Evolutionary conservation across 495 filamentous ascomycete genomes (phyloP).

Genomic region (Xylona heveae): DNA sequence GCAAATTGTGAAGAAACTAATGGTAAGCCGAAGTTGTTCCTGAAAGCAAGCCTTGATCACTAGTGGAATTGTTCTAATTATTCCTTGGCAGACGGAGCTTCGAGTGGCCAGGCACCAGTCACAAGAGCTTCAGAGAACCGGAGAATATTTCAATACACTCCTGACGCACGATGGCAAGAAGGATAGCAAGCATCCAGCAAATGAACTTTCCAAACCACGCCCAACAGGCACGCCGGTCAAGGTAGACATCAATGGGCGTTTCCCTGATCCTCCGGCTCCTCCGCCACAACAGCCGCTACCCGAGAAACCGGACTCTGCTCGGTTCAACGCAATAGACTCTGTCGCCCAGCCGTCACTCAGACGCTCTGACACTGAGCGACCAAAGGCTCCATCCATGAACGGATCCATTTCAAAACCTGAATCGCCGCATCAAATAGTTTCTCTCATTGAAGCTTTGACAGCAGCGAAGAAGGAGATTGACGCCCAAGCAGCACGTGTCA

Average conservation of each 20-base stretch:
- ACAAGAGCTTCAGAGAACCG: slow-evolving; percentile 60
- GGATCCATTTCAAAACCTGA: no score
- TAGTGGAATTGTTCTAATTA: no score
- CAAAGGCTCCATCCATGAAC: slow-evolving; percentile 30
- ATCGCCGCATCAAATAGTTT: slow-evolving; percentile 53
- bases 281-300: slow-evolving; percentile 81
- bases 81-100: slow-evolving; percentile 81
- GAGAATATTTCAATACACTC: slow-evolving; percentile 57
- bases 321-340: slow-evolving; percentile 21
- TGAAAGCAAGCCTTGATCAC: no score
- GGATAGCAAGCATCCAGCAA: slow-evolving; percentile 17
- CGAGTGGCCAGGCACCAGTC: slow-evolving; percentile 71
- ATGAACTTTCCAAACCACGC: background rate
- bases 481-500: slow-evolving; percentile 51
- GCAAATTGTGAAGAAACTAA: slow-evolving; percentile 81
- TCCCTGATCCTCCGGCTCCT: slow-evolving; percentile 77
- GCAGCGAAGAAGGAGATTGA: slow-evolving; percentile 67
- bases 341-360: slow-evolving; percentile 36
- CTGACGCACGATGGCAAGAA: slow-evolving; percentile 52
- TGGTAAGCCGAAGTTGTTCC: no score
- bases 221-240: slow-evolving; percentile 14
- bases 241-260: slow-evolving; percentile 39
- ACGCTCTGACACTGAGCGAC: slow-evolving; percentile 52
- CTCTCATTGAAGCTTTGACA: slow-evolving; percentile 61
- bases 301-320: slow-evolving; percentile 60